Conservation (phyloP, 345 rosid species). For the Eucalyptus paniculata region DNA sequence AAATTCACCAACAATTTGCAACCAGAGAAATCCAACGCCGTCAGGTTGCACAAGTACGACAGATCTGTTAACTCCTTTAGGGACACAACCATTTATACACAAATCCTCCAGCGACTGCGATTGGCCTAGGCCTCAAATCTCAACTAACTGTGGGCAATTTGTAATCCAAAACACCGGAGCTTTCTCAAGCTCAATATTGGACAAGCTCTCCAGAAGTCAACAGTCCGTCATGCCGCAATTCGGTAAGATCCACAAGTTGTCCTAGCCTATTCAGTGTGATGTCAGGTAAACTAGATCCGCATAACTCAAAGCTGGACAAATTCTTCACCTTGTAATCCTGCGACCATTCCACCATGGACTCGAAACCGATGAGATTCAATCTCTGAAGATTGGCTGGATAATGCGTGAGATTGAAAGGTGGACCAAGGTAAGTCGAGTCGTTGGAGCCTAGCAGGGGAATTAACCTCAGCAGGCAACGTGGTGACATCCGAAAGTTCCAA, state of each 20-base stretch:
- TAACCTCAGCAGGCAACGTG: not conserved
- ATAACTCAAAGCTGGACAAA: not conserved
- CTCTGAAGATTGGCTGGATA: not conserved
- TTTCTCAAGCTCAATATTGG: not conserved
- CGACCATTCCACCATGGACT: not conserved
- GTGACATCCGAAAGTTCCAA: not conserved
- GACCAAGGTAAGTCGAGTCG: not conserved
- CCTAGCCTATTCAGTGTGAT: not conserved
- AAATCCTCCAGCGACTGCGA: not conserved
- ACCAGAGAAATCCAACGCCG: not conserved
- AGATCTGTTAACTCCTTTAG: not conserved
- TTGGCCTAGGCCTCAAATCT: not conserved
- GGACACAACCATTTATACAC: not conserved
- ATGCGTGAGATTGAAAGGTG: not conserved
- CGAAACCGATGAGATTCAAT: not conserved
- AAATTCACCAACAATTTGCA: not conserved
- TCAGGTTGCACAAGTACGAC: not conserved
- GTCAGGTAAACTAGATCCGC: not conserved
- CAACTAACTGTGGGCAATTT: not conserved
- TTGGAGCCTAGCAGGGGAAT: not conserved
- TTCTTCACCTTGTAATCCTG: not conserved
- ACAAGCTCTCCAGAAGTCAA: not conserved
- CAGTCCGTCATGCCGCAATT: not conserved
- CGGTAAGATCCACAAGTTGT: not conserved
- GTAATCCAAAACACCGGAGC: not conserved